Evolutionary conservation across 1,139 yeast genomes (phyloP), one percentile per base, ranked within the genome.

Genomic region (Yamadazyma pseudoaaseri): DNA sequence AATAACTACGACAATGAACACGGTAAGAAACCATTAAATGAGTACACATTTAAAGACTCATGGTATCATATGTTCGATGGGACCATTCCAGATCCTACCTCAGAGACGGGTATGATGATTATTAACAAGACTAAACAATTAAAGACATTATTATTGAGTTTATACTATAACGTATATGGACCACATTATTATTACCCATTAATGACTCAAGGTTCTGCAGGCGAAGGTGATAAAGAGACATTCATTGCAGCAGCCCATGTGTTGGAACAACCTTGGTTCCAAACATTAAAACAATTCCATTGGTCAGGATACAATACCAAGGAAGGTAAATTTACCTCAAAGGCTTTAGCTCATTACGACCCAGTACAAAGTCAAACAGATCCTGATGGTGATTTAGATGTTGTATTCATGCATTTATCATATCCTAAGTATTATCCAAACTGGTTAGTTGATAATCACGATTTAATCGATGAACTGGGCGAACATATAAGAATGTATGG

Each of bases 151-250:
- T 53, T 78, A 20, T 54, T 79, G 20, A 63, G 79, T 3, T 55
- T 79, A 20, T 80, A 79, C 54, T 78, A 79, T 48, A 79, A 79
- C 51, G 62, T 77, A 3, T 75, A 63, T 54, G 86, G 86, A 0
- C 82, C 83, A 7, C 51, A 72, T 25, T 65, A 61, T 44, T 80
- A 77, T 51, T 79, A 79, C 47, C 80, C 84, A 3, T 52, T 80
- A 36, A 56, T 79, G 44, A 72, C 84, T 0, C 86, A 79, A 54
- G 85, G 86, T 5, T 69, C 81, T 10, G 84, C 85, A 1, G 86
- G 86, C 16, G 84, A 80, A 56, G 86, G 86, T 30, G 86, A 80
- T 46, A 80, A 79, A 52, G 86, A 80, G 45, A 78, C 86, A 0
- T 79, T 78, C 43, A 70, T 79, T 17, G 81, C 82, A 2, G 83